Base-by-base conservation (phyloP, 2,329 filamentous ascomycete species). In the Penicillium thymicola region DNA sequence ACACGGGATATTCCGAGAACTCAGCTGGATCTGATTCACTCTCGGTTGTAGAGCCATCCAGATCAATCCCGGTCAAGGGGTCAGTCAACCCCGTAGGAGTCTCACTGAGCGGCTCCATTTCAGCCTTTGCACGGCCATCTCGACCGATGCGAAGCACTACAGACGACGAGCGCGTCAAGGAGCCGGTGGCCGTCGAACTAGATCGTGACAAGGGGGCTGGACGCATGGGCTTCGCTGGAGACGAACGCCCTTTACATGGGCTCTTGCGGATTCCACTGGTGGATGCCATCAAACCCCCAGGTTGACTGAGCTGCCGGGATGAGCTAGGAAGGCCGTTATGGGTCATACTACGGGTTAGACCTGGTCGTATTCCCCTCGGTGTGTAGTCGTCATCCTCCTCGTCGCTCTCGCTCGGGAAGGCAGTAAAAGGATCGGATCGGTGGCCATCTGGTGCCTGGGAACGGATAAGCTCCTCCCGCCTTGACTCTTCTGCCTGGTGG, bases 401-500 rank as follows among this genome's bases (percentile, higher is more conserved):
- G 1, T 67, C 70, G n/a, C 66, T 65, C 6, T 73, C 71, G 48
- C 54, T 45, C 3, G 68, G 70, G 36, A 69, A 66, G 5, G 36
- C 59, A 4, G 67, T 69, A 10, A 68, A 69, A 3, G 72, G 70
- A 5, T 65, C 60, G 23, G 67, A 57, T 21, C 66, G 63, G 5
- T 68, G 68, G 23, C 60, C 64, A 50, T 66, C 60, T 32, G 70
- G 57, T 37, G 65, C 70, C 47, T 71, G 71, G 4, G 67, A 63
- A 32, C 73, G 72, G 25, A 69, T 71, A 27, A 76, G 61, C 52
- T 75, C 69, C 55, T 77, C 77, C 47, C 77, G 71, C 58, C 75
- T 78, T 3, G 74, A 79, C 57, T 79, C 78, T 63, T 79, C 76
- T 1, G 75, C 74, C 57, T 81, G 78, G 57, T 80, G 76, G 45